Percentiles rank a stretch among this genome's conserved stretches.
Conservation (phyloP, 2,329 filamentous ascomycete species). For the Nothopassalora personata region DNA sequence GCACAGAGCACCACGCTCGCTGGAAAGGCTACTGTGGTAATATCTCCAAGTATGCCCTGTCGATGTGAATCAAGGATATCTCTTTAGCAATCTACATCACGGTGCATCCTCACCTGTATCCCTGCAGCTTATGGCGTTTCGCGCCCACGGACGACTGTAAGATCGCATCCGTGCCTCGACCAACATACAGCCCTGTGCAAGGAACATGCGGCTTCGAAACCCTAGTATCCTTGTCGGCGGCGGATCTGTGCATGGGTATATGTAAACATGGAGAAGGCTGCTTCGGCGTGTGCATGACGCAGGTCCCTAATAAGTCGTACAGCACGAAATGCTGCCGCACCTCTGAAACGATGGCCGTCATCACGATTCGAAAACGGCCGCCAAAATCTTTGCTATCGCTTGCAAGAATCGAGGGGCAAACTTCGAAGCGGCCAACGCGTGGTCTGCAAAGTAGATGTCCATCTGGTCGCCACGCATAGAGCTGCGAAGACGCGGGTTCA, state of each 20-base stretch:
- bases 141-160: neutral
- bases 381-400: neutral
- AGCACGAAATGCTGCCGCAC: neutral
- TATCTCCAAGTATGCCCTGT: neutral
- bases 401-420: neutral
- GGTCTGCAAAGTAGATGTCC: neutral
- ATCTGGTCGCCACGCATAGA: neutral
- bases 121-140: neutral
- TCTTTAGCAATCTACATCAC: neutral
- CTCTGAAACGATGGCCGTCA: neutral
- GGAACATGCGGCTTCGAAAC: neutral
- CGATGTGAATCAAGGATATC: neutral
- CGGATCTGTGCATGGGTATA: neutral
- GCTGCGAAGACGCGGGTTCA: neutral
- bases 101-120: neutral
- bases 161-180: neutral
- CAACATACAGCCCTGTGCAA: neutral
- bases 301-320: conserved; percentile 1
- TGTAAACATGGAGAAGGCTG: neutral
- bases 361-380: neutral
- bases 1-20: neutral
- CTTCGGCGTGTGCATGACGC: conserved; percentile 3
- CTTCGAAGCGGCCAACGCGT: neutral
- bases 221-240: neutral
- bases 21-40: neutral